phyloP scores from a whole-genome alignment of 2,329 filamentous ascomycete genomes.

The Pseudogymnoascus sp. region DNA sequence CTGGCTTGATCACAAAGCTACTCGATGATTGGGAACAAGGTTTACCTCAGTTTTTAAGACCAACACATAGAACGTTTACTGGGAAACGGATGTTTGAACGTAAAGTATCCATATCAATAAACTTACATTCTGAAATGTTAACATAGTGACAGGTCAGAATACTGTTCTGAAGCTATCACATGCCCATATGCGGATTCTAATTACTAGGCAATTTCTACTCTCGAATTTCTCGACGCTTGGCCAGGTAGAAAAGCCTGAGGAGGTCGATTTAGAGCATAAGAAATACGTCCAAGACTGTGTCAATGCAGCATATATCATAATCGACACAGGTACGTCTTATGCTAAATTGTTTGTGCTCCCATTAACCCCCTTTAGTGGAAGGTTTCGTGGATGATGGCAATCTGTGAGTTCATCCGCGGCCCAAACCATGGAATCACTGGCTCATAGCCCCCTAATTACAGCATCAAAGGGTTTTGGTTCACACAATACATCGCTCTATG shows the following conservation, averaged over 20 bases:
- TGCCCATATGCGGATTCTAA: slow-evolving; percentile 47
- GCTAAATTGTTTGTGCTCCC: not conserved
- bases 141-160: slow-evolving; percentile 40
- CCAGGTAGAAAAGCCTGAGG: slow-evolving; percentile 17
- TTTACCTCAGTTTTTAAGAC: slow-evolving; percentile 30
- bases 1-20: slow-evolving; percentile 31
- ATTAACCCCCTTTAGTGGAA: not conserved
- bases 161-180: slow-evolving; percentile 46
- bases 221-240: slow-evolving; percentile 32
- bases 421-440: slow-evolving; percentile 27
- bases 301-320: slow-evolving; percentile 37
- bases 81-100: slow-evolving; percentile 7
- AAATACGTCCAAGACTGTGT: slow-evolving; percentile 38
- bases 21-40: slow-evolving; percentile 33
- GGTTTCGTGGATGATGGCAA: not conserved
- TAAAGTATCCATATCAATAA: slow-evolving; percentile 36
- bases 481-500: slow-evolving; percentile 47
- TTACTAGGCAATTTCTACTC: slow-evolving; percentile 46
- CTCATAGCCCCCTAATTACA: slow-evolving; percentile 1
- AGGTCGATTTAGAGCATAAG: slow-evolving; percentile 19
- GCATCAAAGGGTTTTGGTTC: slow-evolving; percentile 41
- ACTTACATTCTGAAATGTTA: slow-evolving; percentile 36
- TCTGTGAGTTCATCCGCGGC: slow-evolving; percentile 31
- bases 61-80: slow-evolving; percentile 9
- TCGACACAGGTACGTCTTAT: slow-evolving; percentile 34